Percentiles rank a stretch among this genome's conserved stretches.
phyloP scores from a whole-genome alignment of 495 filamentous ascomycete species.

The Halenospora varia region DNA sequence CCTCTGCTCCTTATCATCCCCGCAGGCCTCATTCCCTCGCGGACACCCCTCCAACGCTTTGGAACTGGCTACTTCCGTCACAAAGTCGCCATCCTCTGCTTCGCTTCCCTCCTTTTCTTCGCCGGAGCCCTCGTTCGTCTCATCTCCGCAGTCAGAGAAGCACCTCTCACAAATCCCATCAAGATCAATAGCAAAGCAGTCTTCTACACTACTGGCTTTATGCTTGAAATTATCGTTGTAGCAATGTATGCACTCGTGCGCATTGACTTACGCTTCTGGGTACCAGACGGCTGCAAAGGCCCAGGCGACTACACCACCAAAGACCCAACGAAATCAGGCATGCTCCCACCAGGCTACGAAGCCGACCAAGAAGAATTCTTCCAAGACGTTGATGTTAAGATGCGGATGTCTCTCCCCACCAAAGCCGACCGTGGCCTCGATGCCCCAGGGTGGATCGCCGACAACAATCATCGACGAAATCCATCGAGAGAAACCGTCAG shows the following conservation, averaged over 20 bases:
- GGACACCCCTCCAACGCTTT: constrained; percentile 56
- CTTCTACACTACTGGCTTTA: constrained; percentile 78
- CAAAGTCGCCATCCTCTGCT: constrained; percentile 59
- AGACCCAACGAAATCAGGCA: background rate
- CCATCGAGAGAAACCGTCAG: background rate
- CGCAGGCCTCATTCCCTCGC: constrained; percentile 47
- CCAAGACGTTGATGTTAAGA: constrained; percentile 12
- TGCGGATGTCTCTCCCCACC: constrained; percentile 1
- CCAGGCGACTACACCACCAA: constrained; percentile 14
- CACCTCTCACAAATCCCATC: constrained; percentile 48
- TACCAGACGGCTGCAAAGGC: constrained; percentile 44
- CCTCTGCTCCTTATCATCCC: constrained; percentile 59
- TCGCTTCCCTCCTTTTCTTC: constrained; percentile 50
- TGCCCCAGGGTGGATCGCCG: background rate
- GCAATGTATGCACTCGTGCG: constrained; percentile 55
- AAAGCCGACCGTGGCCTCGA: background rate
- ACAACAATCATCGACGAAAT: background rate
- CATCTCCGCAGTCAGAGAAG: constrained; percentile 47
- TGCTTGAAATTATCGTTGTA: constrained; percentile 67
- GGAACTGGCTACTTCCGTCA: constrained; percentile 59
- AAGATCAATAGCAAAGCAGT: constrained; percentile 62
- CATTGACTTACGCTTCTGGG: constrained; percentile 67
- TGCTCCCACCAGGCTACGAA: background rate
- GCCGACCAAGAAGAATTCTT: constrained; percentile 4
- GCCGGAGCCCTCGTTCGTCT: constrained; percentile 67